Percentiles rank a stretch among this genome's conserved stretches.
Evolutionary conservation across 805 yeast genomes (phyloP).

Genomic region (Candida ascalaphidarum): DNA sequence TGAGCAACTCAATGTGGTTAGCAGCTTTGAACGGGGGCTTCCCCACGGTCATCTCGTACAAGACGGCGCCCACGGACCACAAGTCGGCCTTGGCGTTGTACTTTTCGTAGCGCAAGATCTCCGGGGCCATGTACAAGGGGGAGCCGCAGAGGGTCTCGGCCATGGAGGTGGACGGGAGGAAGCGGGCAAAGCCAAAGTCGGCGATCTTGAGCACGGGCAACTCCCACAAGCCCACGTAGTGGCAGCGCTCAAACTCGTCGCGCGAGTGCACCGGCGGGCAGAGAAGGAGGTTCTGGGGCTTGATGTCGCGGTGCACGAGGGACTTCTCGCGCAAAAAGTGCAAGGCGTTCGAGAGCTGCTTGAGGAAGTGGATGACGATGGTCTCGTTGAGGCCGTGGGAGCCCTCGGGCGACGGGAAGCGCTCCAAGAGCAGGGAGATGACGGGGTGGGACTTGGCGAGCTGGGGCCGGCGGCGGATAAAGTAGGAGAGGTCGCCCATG

Average conservation of each 20-base stretch:
- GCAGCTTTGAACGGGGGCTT: constrained; percentile 92
- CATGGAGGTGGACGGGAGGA: constrained; percentile 84
- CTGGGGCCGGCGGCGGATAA: constrained; percentile 71
- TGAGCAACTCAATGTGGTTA: constrained; percentile 83
- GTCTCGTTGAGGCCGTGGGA: constrained; percentile 74
- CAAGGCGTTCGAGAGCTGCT: constrained; percentile 80
- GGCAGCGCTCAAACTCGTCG: constrained; percentile 44
- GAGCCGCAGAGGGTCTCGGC: constrained; percentile 98
- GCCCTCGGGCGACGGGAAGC: constrained; percentile 76
- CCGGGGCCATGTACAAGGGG: constrained; percentile 98
- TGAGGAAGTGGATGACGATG: constrained; percentile 73
- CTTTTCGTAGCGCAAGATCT: constrained; percentile 86
- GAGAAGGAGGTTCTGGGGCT: constrained; percentile 82
- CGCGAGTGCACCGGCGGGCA: constrained; percentile 73
- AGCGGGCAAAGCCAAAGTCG: constrained; percentile 95
- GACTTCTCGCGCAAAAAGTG: constrained; percentile 74
- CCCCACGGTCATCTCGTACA: constrained; percentile 95
- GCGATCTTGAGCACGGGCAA: constrained; percentile 89
- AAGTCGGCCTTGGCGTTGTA: constrained; percentile 95
- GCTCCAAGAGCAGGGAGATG: constrained; percentile 62
- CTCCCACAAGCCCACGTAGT: constrained; percentile 76
- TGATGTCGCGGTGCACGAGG: constrained; percentile 89
- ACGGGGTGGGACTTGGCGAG: constrained; percentile 69
- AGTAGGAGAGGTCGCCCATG: constrained; percentile 84
- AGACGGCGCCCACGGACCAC: constrained; percentile 97